Evolutionary conservation across 2,329 filamentous ascomycete genomes (phyloP).

Genomic region (Fusarium sp.): DNA sequence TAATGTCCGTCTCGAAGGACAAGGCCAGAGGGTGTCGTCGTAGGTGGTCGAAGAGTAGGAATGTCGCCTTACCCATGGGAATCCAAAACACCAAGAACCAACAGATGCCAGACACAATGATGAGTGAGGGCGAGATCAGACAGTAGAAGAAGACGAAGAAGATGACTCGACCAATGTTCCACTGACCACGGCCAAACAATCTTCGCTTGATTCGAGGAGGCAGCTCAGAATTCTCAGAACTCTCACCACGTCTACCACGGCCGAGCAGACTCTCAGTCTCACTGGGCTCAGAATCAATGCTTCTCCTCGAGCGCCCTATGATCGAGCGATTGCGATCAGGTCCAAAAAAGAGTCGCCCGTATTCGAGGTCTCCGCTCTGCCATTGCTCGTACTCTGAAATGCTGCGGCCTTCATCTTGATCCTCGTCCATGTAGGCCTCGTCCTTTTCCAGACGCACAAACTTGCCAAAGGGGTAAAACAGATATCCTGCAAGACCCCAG

Average conservation of each 20-base stretch:
- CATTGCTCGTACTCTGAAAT: constrained; percentile 99
- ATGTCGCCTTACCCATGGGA: constrained; percentile 95
- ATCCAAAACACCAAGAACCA: constrained; percentile 99
- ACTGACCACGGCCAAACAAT: constrained; percentile 92
- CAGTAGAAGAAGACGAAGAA: constrained; percentile 98
- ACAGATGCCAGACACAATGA: constrained; percentile 85
- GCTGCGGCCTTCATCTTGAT: constrained; percentile 92
- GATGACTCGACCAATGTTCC: constrained; percentile 91
- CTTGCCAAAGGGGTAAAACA: constrained; percentile 96
- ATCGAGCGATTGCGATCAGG: constrained; percentile 80
- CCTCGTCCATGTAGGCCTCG: constrained; percentile 92
- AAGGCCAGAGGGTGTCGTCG: constrained; percentile 90
- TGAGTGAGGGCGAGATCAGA: constrained; percentile 82
- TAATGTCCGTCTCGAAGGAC: constrained; percentile 87
- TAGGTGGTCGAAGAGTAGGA: constrained; percentile 88
- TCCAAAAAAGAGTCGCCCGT: constrained; percentile 94
- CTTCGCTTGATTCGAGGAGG: constrained; percentile 72
- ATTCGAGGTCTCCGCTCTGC: constrained; percentile 96
- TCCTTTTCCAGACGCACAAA: constrained; percentile 94
- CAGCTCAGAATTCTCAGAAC: constrained; percentile 38
- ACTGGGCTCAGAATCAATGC: constrained; percentile 81
- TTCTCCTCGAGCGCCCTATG: constrained; percentile 83
- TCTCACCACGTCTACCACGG: constrained; percentile 61
- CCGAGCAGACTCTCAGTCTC: constrained; percentile 92
- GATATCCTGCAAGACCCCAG: constrained; percentile 81